Evolutionary conservation across 768 basidiomycete species (phyloP).

Genomic region (Chalciporus sphaerocephalus): DNA sequence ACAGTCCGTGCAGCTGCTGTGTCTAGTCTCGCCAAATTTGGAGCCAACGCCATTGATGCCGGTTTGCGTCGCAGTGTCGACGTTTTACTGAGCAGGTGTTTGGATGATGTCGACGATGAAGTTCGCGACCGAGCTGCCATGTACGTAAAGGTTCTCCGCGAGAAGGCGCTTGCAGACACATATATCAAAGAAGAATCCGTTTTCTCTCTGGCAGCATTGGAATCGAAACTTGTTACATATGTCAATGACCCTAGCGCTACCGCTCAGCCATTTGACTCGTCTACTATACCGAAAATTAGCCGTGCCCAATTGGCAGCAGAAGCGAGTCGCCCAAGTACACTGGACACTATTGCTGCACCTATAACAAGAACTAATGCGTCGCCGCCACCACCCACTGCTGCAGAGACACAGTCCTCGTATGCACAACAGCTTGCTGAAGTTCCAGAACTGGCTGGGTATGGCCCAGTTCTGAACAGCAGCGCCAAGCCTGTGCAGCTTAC

Average conservation of each 20-base stretch:
- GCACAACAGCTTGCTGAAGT: slow-evolving; percentile 80
- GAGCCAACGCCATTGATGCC: slow-evolving; percentile 78
- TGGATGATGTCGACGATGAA: slow-evolving; percentile 98
- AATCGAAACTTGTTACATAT: slow-evolving; percentile 90
- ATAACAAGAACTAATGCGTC: slow-evolving; percentile 51
- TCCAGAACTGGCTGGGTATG: slow-evolving; percentile 82
- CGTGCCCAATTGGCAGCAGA: slow-evolving; percentile 88
- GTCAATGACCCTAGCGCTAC: slow-evolving; percentile 76
- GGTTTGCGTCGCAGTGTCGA: slow-evolving; percentile 79
- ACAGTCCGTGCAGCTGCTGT: slow-evolving; percentile 97
- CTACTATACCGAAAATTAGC: slow-evolving; percentile 89
- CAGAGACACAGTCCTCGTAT: slow-evolving; percentile 86
- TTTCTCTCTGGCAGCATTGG: slow-evolving; percentile 85
- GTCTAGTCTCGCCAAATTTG: slow-evolving; percentile 92
- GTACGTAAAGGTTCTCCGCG: slow-evolving; percentile 82
- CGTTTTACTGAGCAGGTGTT: slow-evolving; percentile 83
- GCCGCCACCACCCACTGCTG: slow-evolving; percentile 75
- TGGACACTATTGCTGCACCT: slow-evolving; percentile 81
- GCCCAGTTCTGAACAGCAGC: slow-evolving; percentile 83
- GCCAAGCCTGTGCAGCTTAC: slow-evolving; percentile 77
- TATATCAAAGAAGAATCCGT: slow-evolving; percentile 96
- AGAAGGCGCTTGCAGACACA: slow-evolving; percentile 71
- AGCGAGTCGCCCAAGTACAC: slow-evolving; percentile 76
- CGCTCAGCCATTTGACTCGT: slow-evolving; percentile 74
- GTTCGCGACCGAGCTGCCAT: slow-evolving; percentile 96